Evolutionary conservation across 2,329 filamentous ascomycete species (phyloP).

Genomic region (Phaeosphaeria sp.): DNA sequence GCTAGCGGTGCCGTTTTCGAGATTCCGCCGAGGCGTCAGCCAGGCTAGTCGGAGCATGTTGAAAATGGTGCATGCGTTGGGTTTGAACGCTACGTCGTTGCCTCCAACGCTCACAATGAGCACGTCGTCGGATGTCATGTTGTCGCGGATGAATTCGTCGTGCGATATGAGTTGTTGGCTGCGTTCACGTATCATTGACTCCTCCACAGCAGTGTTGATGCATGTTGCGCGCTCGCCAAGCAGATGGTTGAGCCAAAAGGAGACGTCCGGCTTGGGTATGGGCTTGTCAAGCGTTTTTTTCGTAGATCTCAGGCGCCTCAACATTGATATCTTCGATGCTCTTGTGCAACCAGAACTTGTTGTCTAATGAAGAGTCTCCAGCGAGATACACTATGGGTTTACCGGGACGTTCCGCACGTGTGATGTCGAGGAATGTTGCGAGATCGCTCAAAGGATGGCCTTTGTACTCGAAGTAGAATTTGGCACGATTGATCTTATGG

Average conservation of each 20-base stretch:
- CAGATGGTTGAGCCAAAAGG: slow-evolving; percentile 47
- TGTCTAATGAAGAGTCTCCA: slow-evolving; percentile 49
- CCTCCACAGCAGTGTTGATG: slow-evolving; percentile 46
- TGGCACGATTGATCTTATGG: slow-evolving; percentile 30
- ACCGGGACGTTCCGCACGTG: slow-evolving; percentile 23
- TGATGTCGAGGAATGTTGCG: slow-evolving; percentile 29
- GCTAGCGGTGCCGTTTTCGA: slow-evolving; percentile 33
- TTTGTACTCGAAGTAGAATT: slow-evolving; percentile 44
- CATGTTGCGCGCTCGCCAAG: slow-evolving; percentile 40
- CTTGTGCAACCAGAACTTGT: slow-evolving; percentile 45
- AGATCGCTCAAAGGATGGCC: slow-evolving; percentile 44
- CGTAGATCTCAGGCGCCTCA: slow-evolving; percentile 37
- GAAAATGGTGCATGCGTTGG: slow-evolving; percentile 31
- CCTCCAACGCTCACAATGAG: slow-evolving; percentile 47
- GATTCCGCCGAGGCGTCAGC: slow-evolving; percentile 27
- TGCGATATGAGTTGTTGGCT: slow-evolving; percentile 34
- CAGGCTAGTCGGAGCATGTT: slow-evolving; percentile 44
- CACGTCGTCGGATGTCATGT: slow-evolving; percentile 37
- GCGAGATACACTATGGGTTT: slow-evolving; percentile 46
- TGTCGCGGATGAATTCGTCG: slow-evolving; percentile 44
- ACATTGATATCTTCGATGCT: slow-evolving; percentile 15
- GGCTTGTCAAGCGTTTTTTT: slow-evolving; percentile 29
- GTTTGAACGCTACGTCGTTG: slow-evolving; percentile 45
- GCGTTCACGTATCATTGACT: slow-evolving; percentile 42
- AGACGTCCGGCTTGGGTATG: slow-evolving; percentile 40